phyloP scores from a whole-genome alignment of 2,329 filamentous ascomycete genomes.

The Lachnellula cervina region DNA sequence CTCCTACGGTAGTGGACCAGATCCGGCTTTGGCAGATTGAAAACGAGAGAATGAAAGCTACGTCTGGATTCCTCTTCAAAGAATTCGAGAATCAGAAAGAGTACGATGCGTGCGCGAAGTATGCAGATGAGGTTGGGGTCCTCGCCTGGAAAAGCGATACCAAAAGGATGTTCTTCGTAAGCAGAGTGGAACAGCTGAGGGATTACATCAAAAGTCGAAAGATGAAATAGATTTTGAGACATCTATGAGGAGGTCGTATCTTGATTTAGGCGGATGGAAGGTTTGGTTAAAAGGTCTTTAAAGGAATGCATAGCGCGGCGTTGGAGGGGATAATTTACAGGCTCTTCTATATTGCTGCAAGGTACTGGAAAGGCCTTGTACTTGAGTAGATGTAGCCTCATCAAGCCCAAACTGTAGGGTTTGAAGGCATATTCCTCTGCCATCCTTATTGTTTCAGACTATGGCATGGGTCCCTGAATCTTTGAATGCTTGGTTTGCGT shows the following conservation, averaged over 20 bases:
- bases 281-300: background rate
- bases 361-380: background rate
- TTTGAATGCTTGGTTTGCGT: background rate
- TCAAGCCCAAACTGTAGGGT: background rate
- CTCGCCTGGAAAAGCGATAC: constrained; percentile 79
- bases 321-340: constrained; percentile 1
- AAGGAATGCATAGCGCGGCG: constrained; percentile 21
- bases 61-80: constrained; percentile 78
- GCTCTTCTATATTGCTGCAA: background rate
- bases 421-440: background rate
- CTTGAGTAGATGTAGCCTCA: background rate
- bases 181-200: constrained; percentile 80
- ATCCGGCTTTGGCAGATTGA: constrained; percentile 97
- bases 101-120: constrained; percentile 65
- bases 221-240: constrained; percentile 33
- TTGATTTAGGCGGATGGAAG: constrained; percentile 52
- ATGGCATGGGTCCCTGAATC: background rate
- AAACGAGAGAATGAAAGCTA: constrained; percentile 86
- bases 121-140: constrained; percentile 88
- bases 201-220: constrained; percentile 69
- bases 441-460: background rate
- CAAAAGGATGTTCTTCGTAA: constrained; percentile 85
- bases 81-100: constrained; percentile 73
- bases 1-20: constrained; percentile 94
- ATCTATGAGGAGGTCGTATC: constrained; percentile 52